Base-by-base conservation (phyloP, 1,284 basidiomycete species). In the Rhodotorula sp. region DNA sequence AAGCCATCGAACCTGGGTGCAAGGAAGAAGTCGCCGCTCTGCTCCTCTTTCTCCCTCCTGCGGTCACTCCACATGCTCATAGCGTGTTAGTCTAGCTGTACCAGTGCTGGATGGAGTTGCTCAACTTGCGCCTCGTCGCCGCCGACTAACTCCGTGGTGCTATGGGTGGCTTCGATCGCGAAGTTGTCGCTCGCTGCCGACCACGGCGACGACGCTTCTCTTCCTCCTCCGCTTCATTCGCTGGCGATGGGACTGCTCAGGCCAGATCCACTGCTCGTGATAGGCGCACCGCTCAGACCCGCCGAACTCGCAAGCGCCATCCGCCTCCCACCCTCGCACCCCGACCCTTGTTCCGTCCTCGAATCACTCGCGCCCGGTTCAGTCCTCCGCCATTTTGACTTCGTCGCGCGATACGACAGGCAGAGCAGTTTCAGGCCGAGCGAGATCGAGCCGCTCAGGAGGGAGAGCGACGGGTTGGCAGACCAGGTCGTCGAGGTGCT, bases 401-500 rank as follows among this genome's bases (percentile, higher is more conserved):
- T 67, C 47, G 50, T 73, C 56, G 48, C 52, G 8, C 52, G 46
- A 34, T 62, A 57, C 62, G 56, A 58, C 28, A 24, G 40, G 8
- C 26, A 34, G 6, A 59, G 53, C 13, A 55, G 61, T 26, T 37
- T 50, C n/a, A 31, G 46, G 5, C 65, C 65, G 26, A 59, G 60
- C 44, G 46, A 62, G 15, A 57, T 68, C 46, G 51, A 59, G 24
- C 74, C 75, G 18, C 66, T 74, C 1, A 58, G 76, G 24, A 61
- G 62, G 10, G 18, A 34, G 34, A 64, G 65, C 4, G 76, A 76
- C 54, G 28, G 37, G 0, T 24, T 71, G 16, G 72, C 74, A 5
- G 76, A 77, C 46, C 55, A 31, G 24, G 69, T 72, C 1, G 74
- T 77, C n/a, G 69, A 65, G 20, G 37, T 60, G 24, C 64, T 77